Conservation (phyloP, 345 rosid genomes). For the Rhodomyrtus tomentosa region DNA sequence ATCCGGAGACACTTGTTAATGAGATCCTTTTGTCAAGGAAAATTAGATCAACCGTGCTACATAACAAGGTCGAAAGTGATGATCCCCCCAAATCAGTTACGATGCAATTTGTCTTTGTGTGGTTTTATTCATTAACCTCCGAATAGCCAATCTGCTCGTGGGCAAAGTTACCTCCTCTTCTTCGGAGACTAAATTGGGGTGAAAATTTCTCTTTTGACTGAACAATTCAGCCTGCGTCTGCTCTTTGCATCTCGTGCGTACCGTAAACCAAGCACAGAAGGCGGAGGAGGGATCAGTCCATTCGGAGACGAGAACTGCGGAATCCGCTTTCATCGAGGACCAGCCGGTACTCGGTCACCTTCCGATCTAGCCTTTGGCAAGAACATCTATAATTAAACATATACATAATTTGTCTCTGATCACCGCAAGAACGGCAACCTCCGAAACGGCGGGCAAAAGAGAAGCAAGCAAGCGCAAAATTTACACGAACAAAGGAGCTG, state of each 20-base stretch:
- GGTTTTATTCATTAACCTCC: too few relatives aligned
- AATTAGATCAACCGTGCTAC: background rate
- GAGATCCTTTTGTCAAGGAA: accelerated
- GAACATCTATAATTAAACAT: background rate
- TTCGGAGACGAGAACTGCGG: background rate
- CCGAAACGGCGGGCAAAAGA: background rate
- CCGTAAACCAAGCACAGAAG: background rate
- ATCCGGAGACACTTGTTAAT: background rate
- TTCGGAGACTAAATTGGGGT: background rate
- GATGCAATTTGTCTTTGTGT: too few relatives aligned
- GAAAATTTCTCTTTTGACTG: background rate
- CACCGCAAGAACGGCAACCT: background rate
- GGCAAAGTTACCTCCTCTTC: background rate
- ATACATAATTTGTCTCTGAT: background rate
- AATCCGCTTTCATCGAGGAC: background rate
- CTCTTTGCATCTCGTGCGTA: background rate
- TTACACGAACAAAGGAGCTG: background rate
- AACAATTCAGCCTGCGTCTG: background rate
- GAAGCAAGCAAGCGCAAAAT: background rate
- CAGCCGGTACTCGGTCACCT: background rate
- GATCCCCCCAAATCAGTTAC: background rate
- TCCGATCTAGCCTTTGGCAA: background rate
- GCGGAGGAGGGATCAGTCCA: background rate
- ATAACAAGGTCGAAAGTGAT: background rate
- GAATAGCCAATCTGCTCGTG: background rate